Base-by-base conservation (phyloP, 768 basidiomycete genomes). In the Boletus tylopilopsis region DNA sequence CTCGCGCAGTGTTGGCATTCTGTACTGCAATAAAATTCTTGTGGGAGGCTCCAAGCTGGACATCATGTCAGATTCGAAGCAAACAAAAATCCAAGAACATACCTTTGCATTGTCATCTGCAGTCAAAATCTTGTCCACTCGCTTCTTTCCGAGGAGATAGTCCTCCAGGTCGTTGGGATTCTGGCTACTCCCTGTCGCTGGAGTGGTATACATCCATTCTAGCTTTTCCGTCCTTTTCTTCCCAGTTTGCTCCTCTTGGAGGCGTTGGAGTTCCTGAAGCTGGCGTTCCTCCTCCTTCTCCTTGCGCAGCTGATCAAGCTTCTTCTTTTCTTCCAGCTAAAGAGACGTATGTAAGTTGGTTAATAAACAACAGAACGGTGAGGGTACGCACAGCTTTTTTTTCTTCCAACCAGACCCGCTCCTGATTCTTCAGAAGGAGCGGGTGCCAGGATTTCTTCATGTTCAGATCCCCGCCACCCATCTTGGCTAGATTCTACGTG, bases 381-480 rank as follows among this genome's bases (percentile, higher is more conserved):
- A 43, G 25, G 29, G 16, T 15, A 77, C 89, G 61, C 66, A 91
- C 92, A 46, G 94, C 93, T 66, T 90, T 87, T 81, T 95, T 94
- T 71, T 99, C 96, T 70, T 95, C 90, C 48, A 97, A 79, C 95
- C 96, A 98, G 62, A 98, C 96, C 81, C 90, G 84, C 84, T 95
- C 92, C 85, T 97, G 95, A 73, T 95, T 95, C 68, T 92, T 93
- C 71, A 96, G 71, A 71, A 95, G 89, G 78, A 94, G 85, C 80
- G 94, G 94, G 69, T 97, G 94, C 94, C 94, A 97, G 56, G 91
- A 94, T 80, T 96, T 95, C 73, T 90, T 96, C 94, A 98, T 98
- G 66, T 98, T 98, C 67, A 97, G 78, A 70, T 97, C 94, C 53
- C 90, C 94, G 51, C 94, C 94, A 82, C 94, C 94, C 94, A 97